A percentile compares a stretch with the other conserved stretches of the same genome.
These are phyloP conservation scores for Phlegmacium glaucopus DNA, from an alignment of 768 basidiomycete species.

Conservation along the genomic window DNA sequence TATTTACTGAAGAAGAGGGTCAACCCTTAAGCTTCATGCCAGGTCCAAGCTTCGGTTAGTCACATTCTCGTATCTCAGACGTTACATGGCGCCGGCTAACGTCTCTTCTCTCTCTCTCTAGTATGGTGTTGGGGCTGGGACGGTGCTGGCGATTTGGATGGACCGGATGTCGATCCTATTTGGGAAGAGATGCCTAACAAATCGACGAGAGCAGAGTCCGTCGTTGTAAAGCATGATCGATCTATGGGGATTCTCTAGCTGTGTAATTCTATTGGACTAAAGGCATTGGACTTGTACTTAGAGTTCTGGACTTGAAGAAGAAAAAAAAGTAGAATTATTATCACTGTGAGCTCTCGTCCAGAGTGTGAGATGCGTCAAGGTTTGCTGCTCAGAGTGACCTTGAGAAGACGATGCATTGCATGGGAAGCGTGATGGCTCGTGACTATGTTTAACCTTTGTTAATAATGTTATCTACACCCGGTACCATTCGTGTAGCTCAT, in stretches of 20 bases:
- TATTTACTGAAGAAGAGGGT: constrained; percentile 88
- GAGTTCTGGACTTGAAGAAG: too few species aligned
- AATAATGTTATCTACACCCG: too few species aligned
- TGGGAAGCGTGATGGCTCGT: too few species aligned
- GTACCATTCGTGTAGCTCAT: too few species aligned
- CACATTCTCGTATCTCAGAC: constrained; percentile 1
- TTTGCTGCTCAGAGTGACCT: too few species aligned
- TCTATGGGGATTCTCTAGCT: constrained; percentile 24
- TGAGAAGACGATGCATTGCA: too few species aligned
- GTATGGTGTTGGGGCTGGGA: constrained; percentile 99
- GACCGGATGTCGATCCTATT: constrained; percentile 96
- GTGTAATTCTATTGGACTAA: background rate
- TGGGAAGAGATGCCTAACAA: constrained; percentile 85
- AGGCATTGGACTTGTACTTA: too few species aligned
- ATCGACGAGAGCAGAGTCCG: constrained; percentile 52
- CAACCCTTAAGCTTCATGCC: constrained; percentile 71
- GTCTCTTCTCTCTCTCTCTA: constrained; percentile 25
- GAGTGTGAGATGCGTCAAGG: too few species aligned
- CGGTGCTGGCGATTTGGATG: constrained; percentile 95
- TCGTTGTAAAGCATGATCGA: constrained; percentile 71
- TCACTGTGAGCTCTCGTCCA: too few species aligned
- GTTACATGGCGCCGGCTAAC: background rate
- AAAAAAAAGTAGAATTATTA: too few species aligned
- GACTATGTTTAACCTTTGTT: too few species aligned
- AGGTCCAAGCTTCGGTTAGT: constrained; percentile 47